Evolutionary conservation across 2,329 filamentous ascomycete species (phyloP), one percentile per base, ranked within the genome.

Genomic region (Ceratocystis huliohia): DNA sequence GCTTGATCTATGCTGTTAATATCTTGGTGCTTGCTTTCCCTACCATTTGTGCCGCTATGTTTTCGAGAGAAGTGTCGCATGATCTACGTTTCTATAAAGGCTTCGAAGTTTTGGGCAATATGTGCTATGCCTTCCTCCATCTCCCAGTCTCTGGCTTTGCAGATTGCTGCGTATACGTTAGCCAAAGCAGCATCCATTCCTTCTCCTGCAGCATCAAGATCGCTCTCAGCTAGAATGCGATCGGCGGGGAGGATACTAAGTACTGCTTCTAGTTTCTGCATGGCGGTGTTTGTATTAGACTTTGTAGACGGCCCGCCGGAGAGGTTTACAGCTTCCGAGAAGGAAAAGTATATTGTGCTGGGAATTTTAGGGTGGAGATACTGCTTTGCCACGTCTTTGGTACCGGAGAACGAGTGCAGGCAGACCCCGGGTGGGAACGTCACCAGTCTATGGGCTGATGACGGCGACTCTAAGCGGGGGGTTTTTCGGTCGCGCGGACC

Each of bases 371-470:
- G 83, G 69, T 88, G 81, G 61, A 91, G 77, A 72, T 96, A 97
- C 74, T 91, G 91, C 70, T 83, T 86, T 46, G 96, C 77, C 41
- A 87, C 82, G 66, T 94, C 86, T 10, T 84, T 79, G 5, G 87
- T 82, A 0, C 91, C 93, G 61, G 89, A 95, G 75, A 91, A 99
- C 0, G 92, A 96, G 75, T 99, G 94, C 68, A 99, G 83, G 73
- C 94, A 99, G 73, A 97, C 87, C 7, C 92, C 80, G 0, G 92
- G 91, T 3, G 94, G 92, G 71, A 88, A 97, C 0, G n/a, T 0
- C 2, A 6, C 48, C 15, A 20, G 22, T 53, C 22, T 25, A 4
- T 15, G 48, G 3, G 20, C 5, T 0, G 48, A 22, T 22, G 48
- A 53, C 37, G 37, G 37, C 1, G 37, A 25, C 48, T 25, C 53